Percentiles rank a stretch among this genome's conserved stretches.
Conservation (phyloP, 2,329 filamentous ascomycete genomes). For the Phaeoacremonium minimum region DNA sequence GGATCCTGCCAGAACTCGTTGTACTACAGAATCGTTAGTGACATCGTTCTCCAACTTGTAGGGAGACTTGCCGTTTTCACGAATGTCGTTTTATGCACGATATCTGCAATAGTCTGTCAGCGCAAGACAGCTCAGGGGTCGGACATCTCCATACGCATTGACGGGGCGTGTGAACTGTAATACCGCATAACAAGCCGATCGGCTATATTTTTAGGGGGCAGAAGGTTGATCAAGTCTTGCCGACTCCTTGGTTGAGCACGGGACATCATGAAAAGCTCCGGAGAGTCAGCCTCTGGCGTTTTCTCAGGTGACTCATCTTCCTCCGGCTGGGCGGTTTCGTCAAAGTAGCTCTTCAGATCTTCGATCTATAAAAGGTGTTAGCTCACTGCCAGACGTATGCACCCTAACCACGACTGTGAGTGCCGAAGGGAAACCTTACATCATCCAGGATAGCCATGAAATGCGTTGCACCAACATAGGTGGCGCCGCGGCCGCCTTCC, state of each 20-base stretch:
- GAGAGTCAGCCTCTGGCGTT: conserved; percentile 26
- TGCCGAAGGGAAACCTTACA: conserved; percentile 29
- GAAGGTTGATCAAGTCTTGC: conserved; percentile 38
- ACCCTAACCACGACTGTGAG: too few relatives aligned
- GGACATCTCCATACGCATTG: conserved; percentile 34
- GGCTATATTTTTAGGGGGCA: conserved; percentile 41
- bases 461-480: conserved; percentile 55
- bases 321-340: conserved; percentile 20
- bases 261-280: conserved; percentile 39
- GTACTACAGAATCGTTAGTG: too few relatives aligned
- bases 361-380: conserved; percentile 39
- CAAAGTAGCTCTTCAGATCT: conserved; percentile 54
- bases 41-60: too few relatives aligned
- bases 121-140: not conserved
- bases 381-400: too few relatives aligned
- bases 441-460: conserved; percentile 58
- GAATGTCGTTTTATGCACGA: conserved; percentile 50
- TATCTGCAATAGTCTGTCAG: conserved; percentile 28
- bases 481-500: conserved; percentile 28
- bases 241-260: conserved; percentile 32
- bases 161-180: conserved; percentile 48
- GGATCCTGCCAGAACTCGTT: conserved; percentile 43
- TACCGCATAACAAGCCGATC: conserved; percentile 49
- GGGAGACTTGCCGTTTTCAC: conserved; percentile 35
- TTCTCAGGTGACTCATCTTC: conserved; percentile 27